Base-by-base conservation (phyloP, 768 basidiomycete species). In the Antrodiella citrinella region DNA sequence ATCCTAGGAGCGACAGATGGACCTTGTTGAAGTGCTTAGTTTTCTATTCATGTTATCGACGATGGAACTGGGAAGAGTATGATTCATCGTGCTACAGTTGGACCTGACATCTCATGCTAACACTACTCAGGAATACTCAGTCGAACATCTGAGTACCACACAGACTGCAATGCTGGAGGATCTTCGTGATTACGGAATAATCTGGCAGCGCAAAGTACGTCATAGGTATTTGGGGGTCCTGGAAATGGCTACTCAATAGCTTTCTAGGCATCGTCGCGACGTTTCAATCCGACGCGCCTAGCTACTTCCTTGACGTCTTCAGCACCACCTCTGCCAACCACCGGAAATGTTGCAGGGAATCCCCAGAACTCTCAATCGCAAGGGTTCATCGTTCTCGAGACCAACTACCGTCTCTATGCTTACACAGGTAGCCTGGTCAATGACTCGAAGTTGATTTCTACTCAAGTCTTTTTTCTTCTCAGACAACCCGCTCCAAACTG, bases 21-120 rank as follows among this genome's bases (percentile, higher is more conserved):
- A 95, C 66, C 73, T 94, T 0, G 91, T 97, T 7, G 91, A 95
- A 63, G 88, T 96, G 7, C 74, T 98, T 49, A 86, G 86, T 56
- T 93, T 98, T 67, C 74, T 97, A 45, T 93, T 98, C 73, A 96
- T 97, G 86, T 74, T 99, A 53, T 93, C 93, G 1, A 96, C 90
- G 3, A 93, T 94, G 82, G 91, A 96, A 62, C 80, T 98, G 4
- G 93, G 93, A 44, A 75, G 84, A 57, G 93, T 92, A 61, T 65
- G 77, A 67, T 26, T 35, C 25, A 44, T 49, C 7, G 30, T 15
- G 30, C 41, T 52, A 47, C 42, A 22, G 35, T 54, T 53, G 41
- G 51, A 51, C 47, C 22, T 30, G 51, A 45, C 47, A 20, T 42
- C 40, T 19, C 30, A 50, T 57, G 54, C 24, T 38, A n/a, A 40